Base-by-base conservation (phyloP, 345 rosid species). In the Heritiera littoralis region DNA sequence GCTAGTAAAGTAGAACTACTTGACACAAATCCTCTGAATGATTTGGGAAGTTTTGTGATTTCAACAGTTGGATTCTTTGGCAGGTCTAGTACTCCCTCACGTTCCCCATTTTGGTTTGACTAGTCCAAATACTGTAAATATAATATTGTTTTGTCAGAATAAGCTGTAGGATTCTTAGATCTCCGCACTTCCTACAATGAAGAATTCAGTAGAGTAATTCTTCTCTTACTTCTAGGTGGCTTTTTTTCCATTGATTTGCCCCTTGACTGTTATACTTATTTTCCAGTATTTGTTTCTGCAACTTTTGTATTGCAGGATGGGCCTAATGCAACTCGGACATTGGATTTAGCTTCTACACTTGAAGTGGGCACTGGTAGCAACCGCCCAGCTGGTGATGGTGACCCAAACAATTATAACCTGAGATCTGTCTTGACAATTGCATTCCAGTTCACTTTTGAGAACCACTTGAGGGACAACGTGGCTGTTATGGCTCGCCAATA, bases 401-500 rank as follows among this genome's bases (percentile, higher is more conserved):
- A 92, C 32, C 71, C 85, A 20, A 88, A 72, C 79, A 86, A 78
- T 73, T 91, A 87, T 69, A 90, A 86, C 86, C 89, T 86, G 48
- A 87, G 99, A 85, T 95, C 97, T 9, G 99, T 95, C 35, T 78
- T 95, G 81, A 95, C 99, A 55, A 91, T 95, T 45, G 99, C 99
- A 8, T 95, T 95, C 88, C 99, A 93, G 63, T 95, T 93, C 74
- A 84, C 89, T 55, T 95, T 88, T 73, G 99, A 95, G 88, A 90
- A 86, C 85, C 96, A 95, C 80, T 49, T 89, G 75, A 90, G 86
- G 77, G 98, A 95, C 80, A 92, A 82, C 72, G 99, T 93, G 71
- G 99, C 99, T 72, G 89, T 92, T 30, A 95, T 95, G 98, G 99
- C 99, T 60, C 97, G 97, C 54, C 98, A 93, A 72, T 95, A 93